Conservation (phyloP, 371 early-diverging fungal species). For the Phascolomyces articulosus region DNA sequence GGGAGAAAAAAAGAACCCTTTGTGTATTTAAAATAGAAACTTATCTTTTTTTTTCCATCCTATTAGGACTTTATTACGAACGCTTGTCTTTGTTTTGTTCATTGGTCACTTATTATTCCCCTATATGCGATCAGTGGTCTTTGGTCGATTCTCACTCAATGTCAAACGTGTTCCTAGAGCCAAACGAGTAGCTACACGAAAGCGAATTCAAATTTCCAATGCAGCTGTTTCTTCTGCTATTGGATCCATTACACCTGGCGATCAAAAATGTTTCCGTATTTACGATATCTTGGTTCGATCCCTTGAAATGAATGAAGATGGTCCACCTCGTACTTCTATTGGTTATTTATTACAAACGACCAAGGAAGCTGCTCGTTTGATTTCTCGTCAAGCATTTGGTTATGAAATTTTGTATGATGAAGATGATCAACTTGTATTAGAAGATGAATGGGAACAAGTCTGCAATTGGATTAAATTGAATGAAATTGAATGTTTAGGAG, state of each 20-base stretch:
- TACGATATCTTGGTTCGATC: constrained; percentile 27
- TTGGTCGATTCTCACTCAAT: constrained; percentile 24
- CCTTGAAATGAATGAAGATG: constrained; percentile 20
- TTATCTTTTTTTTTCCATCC: neutral
- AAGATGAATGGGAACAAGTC: constrained; percentile 39
- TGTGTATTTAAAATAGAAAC: neutral
- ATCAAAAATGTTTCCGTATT: constrained; percentile 32
- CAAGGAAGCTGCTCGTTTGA: constrained; percentile 30
- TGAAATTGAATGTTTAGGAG: constrained; percentile 41
- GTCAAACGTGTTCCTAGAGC: constrained; percentile 32
- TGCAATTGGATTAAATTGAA: constrained; percentile 47
- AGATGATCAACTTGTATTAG: constrained; percentile 16
- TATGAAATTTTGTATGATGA: constrained; percentile 37
- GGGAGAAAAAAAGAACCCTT: neutral
- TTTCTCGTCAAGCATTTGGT: constrained; percentile 37
- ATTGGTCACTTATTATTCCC: constrained; percentile 36
- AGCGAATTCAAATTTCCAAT: constrained; percentile 5
- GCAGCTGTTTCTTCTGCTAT: neutral
- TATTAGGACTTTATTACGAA: constrained; percentile 27
- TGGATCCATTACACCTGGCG: constrained; percentile 28
- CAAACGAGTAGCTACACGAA: constrained; percentile 15
- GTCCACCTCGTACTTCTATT: constrained; percentile 11
- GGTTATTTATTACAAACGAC: constrained; percentile 6
- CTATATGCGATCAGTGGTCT: constrained; percentile 21
- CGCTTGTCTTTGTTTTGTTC: constrained; percentile 31